Conservation (phyloP, 2,329 filamentous ascomycete genomes). For the Gnomoniopsis sp. region DNA sequence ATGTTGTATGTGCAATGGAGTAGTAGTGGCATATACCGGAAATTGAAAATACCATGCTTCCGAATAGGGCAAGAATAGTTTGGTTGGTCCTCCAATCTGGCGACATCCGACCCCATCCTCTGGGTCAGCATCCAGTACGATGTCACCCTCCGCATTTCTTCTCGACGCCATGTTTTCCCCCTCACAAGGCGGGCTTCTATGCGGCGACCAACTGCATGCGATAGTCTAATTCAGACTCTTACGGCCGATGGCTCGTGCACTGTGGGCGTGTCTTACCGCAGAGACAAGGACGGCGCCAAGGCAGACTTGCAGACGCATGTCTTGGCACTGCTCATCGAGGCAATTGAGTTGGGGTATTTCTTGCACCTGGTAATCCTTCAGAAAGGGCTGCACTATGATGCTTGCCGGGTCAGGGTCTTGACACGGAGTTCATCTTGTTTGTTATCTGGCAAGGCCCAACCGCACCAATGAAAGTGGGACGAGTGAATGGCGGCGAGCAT, state of each 20-base stretch:
- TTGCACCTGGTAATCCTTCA: too few relatives aligned
- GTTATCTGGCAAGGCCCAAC: too few relatives aligned
- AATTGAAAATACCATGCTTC: conserved; percentile 6
- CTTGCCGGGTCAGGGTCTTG: too few relatives aligned
- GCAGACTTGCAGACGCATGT: not conserved
- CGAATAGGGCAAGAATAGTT: not conserved
- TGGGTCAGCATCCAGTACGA: too few relatives aligned
- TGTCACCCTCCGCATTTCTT: too few relatives aligned
- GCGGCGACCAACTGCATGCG: not conserved
- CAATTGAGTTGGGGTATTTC: too few relatives aligned
- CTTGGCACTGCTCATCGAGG: not conserved
- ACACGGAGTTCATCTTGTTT: too few relatives aligned
- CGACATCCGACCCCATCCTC: too few relatives aligned
- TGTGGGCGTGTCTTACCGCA: not conserved
- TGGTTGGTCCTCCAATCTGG: not conserved
- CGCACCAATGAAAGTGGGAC: too few relatives aligned
- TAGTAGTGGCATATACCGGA: conserved; percentile 13
- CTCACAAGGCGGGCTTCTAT: not conserved
- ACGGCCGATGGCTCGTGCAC: not conserved
- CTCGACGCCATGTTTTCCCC: not conserved
- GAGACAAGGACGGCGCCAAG: not conserved
- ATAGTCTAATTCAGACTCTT: too few relatives aligned
- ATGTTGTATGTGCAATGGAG: conserved; percentile 11
- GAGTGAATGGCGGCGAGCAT: too few relatives aligned
- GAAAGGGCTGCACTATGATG: too few relatives aligned